A percentile compares a stretch with the other conserved stretches of the same genome.
phyloP scores from a whole-genome alignment of 1,284 basidiomycete species.

The Leccinum fuscescens region DNA sequence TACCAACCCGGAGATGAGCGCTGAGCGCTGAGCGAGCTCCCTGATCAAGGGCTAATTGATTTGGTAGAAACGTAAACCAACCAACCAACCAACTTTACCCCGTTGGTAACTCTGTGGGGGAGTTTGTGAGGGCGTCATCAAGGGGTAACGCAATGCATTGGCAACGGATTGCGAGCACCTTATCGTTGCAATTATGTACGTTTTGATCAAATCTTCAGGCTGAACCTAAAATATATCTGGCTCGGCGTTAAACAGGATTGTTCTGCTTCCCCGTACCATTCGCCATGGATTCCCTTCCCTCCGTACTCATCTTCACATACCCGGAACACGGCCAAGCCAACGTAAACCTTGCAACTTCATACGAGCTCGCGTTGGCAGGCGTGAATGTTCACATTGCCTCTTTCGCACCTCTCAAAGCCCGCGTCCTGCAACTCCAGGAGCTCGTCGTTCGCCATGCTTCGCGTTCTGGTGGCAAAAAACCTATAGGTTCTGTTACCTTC shows the following conservation, averaged over 20 bases:
- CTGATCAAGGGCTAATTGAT: too few species aligned
- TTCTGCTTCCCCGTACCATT: too few species aligned
- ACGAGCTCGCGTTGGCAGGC: slow-evolving; percentile 12
- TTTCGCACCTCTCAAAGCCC: slow-evolving; percentile 5
- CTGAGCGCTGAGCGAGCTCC: too few species aligned
- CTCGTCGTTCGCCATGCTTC: slow-evolving; percentile 6
- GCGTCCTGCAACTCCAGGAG: slow-evolving; percentile 9
- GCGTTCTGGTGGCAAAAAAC: neutral
- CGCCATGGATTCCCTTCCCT: neutral
- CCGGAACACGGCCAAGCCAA: slow-evolving; percentile 14
- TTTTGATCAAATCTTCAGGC: too few species aligned
- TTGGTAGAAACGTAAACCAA: too few species aligned
- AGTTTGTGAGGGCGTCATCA: too few species aligned
- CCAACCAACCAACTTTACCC: too few species aligned
- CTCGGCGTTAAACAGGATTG: neutral
- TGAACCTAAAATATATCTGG: neutral
- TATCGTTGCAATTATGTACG: too few species aligned
- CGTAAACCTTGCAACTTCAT: slow-evolving; percentile 13
- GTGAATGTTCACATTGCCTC: slow-evolving; percentile 6
- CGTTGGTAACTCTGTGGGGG: too few species aligned
- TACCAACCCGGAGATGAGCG: too few species aligned
- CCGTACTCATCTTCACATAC: slow-evolving; percentile 11
- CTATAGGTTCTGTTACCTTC: slow-evolving; percentile 3
- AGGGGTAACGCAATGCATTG: too few species aligned
- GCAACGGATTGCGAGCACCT: too few species aligned